Percentiles rank a stretch among this genome's conserved stretches.
These are phyloP conservation scores for Monosporascus sp. DNA, from an alignment of 2,329 filamentous ascomycete species.

Conservation along the genomic window DNA sequence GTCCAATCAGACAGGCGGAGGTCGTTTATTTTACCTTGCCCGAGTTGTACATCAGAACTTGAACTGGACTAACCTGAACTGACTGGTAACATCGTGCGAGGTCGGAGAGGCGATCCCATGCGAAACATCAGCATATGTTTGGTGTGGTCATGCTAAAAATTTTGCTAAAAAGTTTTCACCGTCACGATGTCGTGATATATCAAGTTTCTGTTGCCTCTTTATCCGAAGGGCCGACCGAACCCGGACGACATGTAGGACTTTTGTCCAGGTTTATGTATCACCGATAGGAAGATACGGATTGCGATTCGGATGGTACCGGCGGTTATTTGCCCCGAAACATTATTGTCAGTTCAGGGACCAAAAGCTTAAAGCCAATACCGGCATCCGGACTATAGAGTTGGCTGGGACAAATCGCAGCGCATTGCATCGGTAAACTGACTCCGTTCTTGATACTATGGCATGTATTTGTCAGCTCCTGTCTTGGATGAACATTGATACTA, in stretches of 20 bases:
- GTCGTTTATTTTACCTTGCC: not conserved
- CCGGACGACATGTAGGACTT: not conserved
- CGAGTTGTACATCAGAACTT: not conserved
- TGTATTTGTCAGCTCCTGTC: not conserved
- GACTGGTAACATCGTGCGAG: not conserved
- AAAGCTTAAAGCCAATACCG: not conserved
- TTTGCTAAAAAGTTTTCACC: not conserved
- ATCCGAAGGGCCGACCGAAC: not conserved
- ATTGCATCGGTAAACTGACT: not conserved
- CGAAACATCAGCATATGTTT: not conserved
- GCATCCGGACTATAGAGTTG: not conserved
- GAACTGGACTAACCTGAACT: not conserved
- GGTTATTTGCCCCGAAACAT: not conserved
- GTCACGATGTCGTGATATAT: not conserved
- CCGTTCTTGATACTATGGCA: not conserved
- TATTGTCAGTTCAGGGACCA: not conserved
- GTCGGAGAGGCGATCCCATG: not conserved
- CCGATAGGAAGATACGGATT: not conserved
- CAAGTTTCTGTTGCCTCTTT: no score
- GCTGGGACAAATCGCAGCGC: not conserved
- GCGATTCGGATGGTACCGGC: not conserved
- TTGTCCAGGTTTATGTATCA: not conserved
- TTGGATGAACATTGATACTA: not conserved
- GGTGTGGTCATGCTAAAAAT: not conserved
- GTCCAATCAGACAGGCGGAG: not conserved